phyloP scores from a whole-genome alignment of 495 filamentous ascomycete genomes.

The Aspergillus nanangensis region DNA sequence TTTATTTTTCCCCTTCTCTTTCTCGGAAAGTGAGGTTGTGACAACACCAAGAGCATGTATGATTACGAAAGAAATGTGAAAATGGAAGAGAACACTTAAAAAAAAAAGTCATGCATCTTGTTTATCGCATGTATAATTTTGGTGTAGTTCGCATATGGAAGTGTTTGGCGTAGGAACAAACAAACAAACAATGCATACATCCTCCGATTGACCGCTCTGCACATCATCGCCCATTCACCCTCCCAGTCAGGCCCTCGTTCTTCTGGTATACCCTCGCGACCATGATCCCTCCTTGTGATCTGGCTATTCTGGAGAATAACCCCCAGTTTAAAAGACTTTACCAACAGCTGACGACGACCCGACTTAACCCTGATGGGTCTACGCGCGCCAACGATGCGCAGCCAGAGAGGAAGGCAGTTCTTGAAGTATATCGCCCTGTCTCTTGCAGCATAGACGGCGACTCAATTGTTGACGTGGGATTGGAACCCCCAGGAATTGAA shows the following conservation, averaged over 20 bases:
- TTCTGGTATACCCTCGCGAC: slow-evolving; percentile 12
- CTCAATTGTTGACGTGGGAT: background rate
- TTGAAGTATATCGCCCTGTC: slow-evolving; percentile 35
- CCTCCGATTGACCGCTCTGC: too few relatives aligned
- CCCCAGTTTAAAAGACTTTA: slow-evolving; percentile 63
- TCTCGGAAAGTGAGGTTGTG: slow-evolving; percentile 5
- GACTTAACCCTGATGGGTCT: slow-evolving; percentile 60
- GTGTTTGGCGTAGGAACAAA: too few relatives aligned
- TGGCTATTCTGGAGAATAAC: slow-evolving; percentile 55
- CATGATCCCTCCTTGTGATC: slow-evolving; percentile 66
- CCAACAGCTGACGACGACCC: slow-evolving; percentile 50
- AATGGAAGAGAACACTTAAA: slow-evolving; percentile 25
- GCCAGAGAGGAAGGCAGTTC: slow-evolving; percentile 48
- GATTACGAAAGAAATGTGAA: slow-evolving; percentile 44
- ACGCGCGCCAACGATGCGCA: slow-evolving; percentile 50
- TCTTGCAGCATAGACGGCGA: slow-evolving; percentile 4
- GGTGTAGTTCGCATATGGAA: too few relatives aligned
- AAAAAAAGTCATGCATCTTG: background rate
- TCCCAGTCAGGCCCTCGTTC: background rate
- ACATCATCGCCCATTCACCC: too few relatives aligned
- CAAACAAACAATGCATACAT: too few relatives aligned
- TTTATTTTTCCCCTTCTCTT: background rate
- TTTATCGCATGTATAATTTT: too few relatives aligned
- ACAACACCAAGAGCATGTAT: slow-evolving; percentile 31
- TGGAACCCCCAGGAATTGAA: slow-evolving; percentile 29